phyloP scores from a whole-genome alignment of 306 rosid genomes.

The Benincasa hispida region DNA sequence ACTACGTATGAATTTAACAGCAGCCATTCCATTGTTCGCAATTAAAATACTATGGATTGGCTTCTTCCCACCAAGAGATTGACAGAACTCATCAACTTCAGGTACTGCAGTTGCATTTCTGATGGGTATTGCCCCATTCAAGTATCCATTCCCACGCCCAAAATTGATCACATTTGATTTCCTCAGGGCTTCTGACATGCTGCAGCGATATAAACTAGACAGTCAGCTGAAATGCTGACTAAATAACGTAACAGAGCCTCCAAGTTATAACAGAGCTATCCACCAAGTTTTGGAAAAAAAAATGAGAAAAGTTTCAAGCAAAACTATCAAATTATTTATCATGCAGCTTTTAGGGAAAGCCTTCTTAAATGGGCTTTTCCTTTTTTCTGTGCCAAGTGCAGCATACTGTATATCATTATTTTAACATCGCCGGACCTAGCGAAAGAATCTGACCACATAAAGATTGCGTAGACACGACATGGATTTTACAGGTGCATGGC shows the following conservation, averaged over 20 bases:
- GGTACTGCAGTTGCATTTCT: conserved; percentile 61
- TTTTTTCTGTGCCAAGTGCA: not conserved
- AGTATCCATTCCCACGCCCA: conserved; percentile 45
- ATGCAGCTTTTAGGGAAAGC: not conserved
- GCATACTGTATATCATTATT: not conserved
- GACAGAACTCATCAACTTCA: conserved; percentile 65
- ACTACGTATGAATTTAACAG: conserved; percentile 93
- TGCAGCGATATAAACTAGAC: conserved; percentile 16
- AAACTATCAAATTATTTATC: not conserved
- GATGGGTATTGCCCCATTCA: conserved; percentile 35
- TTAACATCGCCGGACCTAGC: not conserved
- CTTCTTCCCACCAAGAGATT: conserved; percentile 77
- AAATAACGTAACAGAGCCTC: not conserved
- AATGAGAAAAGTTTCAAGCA: not conserved
- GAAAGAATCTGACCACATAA: not conserved
- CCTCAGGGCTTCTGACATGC: conserved; percentile 44
- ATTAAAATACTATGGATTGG: conserved; percentile 94
- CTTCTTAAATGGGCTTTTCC: not conserved
- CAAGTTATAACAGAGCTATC: not conserved
- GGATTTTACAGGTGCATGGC: conserved; percentile 13
- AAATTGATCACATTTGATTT: conserved; percentile 27
- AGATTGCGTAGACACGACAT: conserved; percentile 18
- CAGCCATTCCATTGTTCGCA: conserved; percentile 99
- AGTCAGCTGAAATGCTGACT: not conserved
- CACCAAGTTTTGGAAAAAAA: not conserved